Percentiles rank a stretch among this genome's conserved stretches.
Evolutionary conservation across 2,329 filamentous ascomycete species (phyloP).

Genomic region (Cadophora sp.): DNA sequence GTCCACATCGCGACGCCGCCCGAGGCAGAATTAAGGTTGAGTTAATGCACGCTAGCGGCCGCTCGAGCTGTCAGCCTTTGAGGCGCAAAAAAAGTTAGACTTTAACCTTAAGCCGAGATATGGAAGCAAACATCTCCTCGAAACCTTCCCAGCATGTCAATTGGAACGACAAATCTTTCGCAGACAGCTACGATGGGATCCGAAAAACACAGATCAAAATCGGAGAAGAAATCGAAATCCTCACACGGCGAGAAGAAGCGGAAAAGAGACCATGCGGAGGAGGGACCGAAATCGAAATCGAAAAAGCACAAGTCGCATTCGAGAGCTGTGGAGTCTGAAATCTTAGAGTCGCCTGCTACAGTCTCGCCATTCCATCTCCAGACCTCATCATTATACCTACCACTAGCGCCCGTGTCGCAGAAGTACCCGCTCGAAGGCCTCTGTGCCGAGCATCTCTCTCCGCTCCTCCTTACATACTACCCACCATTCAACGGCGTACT

Average conservation of each 20-base stretch:
- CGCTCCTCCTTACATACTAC: constrained; percentile 79
- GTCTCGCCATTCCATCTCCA: constrained; percentile 79
- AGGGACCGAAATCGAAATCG: constrained; percentile 52
- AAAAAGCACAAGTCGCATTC: constrained; percentile 53
- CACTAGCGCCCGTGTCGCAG: constrained; percentile 75
- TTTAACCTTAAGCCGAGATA: constrained; percentile 25
- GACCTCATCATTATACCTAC: constrained; percentile 81
- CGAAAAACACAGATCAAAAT: constrained; percentile 41
- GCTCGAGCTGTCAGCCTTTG: constrained; percentile 34
- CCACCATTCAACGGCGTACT: constrained; percentile 76
- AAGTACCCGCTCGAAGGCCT: constrained; percentile 72
- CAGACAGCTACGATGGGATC: constrained; percentile 29
- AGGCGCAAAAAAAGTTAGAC: constrained; percentile 30
- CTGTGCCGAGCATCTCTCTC: constrained; percentile 76
- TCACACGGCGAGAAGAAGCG: constrained; percentile 51
- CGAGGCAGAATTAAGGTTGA: neutral
- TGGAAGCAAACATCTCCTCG: constrained; percentile 1
- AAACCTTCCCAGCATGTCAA: constrained; percentile 37
- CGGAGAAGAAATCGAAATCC: constrained; percentile 45
- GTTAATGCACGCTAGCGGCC: constrained; percentile 33
- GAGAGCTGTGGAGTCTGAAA: constrained; percentile 28
- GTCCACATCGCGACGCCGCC: constrained; percentile 22
- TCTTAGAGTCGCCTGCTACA: constrained; percentile 28
- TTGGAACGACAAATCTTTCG: constrained; percentile 32
- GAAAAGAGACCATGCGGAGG: constrained; percentile 48